These are phyloP conservation scores for Aspergillus avenaceus DNA, from an alignment of 495 filamentous ascomycete species.

Conservation along the genomic window DNA sequence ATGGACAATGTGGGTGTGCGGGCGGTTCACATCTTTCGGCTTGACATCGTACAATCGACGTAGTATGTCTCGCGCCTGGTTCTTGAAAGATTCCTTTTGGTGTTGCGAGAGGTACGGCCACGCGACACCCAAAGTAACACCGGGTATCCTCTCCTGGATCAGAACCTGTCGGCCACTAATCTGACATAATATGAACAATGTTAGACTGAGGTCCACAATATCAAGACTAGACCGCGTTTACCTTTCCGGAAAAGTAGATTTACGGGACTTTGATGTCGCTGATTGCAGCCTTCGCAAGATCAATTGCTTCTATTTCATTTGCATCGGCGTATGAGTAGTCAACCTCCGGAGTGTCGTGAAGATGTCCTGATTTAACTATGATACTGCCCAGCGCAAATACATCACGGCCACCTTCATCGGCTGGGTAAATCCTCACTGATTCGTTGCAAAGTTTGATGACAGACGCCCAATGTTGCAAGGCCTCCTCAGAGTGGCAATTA, in stretches of 20 bases:
- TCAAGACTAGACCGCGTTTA: slow-evolving; percentile 13
- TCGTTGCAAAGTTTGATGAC: slow-evolving; percentile 30
- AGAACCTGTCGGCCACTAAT: slow-evolving; percentile 35
- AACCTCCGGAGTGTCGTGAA: slow-evolving; percentile 19
- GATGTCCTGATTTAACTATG: slow-evolving; percentile 44
- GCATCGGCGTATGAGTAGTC: slow-evolving; percentile 38
- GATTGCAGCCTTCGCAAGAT: slow-evolving; percentile 26
- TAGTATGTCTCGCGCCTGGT: slow-evolving; percentile 35
- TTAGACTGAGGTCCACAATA: not conserved
- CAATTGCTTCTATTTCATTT: slow-evolving; percentile 36
- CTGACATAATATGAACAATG: slow-evolving; percentile 23
- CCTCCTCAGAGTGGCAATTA: slow-evolving; percentile 25
- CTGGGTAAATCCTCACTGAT: slow-evolving; percentile 28
- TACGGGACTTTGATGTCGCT: slow-evolving; percentile 32
- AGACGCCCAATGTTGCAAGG: slow-evolving; percentile 34
- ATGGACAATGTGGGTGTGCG: slow-evolving; percentile 25
- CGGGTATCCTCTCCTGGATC: slow-evolving; percentile 40
- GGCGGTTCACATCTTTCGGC: slow-evolving; percentile 15
- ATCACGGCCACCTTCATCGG: slow-evolving; percentile 34
- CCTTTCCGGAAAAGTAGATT: slow-evolving; percentile 40
- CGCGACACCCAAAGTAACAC: slow-evolving; percentile 38
- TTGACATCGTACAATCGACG: slow-evolving; percentile 22
- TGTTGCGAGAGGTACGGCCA: slow-evolving; percentile 35
- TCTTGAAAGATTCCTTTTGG: slow-evolving; percentile 38
- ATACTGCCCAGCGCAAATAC: slow-evolving; percentile 45